phyloP scores from a whole-genome alignment of 176 grass and related monocot genomes.

The Echinochloa phyllopogon region DNA sequence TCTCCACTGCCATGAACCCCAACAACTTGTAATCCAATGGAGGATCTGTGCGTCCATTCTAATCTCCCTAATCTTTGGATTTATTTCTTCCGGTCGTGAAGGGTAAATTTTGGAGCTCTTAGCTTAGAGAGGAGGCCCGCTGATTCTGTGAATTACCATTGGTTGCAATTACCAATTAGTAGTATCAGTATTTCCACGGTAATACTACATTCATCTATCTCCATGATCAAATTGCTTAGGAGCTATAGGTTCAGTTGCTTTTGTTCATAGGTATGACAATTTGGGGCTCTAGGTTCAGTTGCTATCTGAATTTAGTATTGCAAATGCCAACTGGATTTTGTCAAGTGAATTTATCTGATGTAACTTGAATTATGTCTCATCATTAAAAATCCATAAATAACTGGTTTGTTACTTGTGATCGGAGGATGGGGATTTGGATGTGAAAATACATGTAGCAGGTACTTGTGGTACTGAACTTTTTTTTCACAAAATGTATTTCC shows the following conservation, averaged over 20 bases:
- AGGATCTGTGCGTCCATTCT: constrained; percentile 44
- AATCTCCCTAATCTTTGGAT: constrained; percentile 30
- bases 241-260: constrained; percentile 7
- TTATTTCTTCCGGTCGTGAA: constrained; percentile 33
- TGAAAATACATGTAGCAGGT: too few relatives aligned
- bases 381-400: not conserved
- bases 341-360: not conserved
- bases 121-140: constrained; percentile 1
- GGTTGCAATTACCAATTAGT: not conserved
- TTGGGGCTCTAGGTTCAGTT: not conserved
- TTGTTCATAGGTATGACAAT: not conserved
- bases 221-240: constrained; percentile 42
- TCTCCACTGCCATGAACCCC: constrained; percentile 63
- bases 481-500: too few relatives aligned
- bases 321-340: not conserved
- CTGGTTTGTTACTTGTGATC: not conserved
- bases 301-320: not conserved
- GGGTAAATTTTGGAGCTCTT: constrained; percentile 47
- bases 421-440: not conserved
- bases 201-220: not conserved
- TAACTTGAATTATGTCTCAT: not conserved
- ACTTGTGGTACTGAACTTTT: too few relatives aligned
- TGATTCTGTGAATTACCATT: constrained; percentile 53
- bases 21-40: constrained; percentile 28
- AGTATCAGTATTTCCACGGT: constrained; percentile 25